phyloP scores from a whole-genome alignment of 2,329 filamentous ascomycete genomes.

The Xylaria hypoxylon region DNA sequence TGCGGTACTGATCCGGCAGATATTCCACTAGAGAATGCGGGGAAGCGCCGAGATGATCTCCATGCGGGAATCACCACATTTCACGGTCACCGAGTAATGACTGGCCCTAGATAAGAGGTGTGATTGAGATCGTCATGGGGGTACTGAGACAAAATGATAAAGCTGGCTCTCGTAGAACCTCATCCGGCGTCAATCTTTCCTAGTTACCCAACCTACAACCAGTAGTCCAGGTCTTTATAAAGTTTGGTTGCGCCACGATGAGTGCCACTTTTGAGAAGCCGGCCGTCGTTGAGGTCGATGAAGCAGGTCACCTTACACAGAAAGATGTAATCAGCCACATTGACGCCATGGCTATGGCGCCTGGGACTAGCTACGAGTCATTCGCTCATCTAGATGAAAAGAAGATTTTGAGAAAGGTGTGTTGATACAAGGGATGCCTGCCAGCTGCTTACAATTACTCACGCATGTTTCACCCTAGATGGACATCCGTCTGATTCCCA shows the following conservation, averaged over 20 bases:
- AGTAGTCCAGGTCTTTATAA: neutral
- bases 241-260: constrained; percentile 36
- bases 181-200: neutral
- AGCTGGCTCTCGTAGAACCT: neutral
- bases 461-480: constrained; percentile 53
- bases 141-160: neutral
- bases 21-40: constrained; percentile 10
- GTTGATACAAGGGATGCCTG: constrained; percentile 6
- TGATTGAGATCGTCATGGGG: neutral
- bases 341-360: constrained; percentile 41
- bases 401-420: constrained; percentile 67
- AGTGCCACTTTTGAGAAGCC: constrained; percentile 38
- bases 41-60: constrained; percentile 14
- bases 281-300: constrained; percentile 37
- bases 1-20: neutral
- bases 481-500: constrained; percentile 65
- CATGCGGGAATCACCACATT: constrained; percentile 11
- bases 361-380: constrained; percentile 44
- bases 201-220: neutral
- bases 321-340: constrained; percentile 40
- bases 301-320: constrained; percentile 31
- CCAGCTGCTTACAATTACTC: neutral
- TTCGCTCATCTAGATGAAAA: constrained; percentile 65
- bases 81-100: constrained; percentile 19
- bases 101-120: constrained; percentile 11